Evolutionary conservation across 2,329 filamentous ascomycete species (phyloP).

Genomic region (Sphaerulina vaccinii): DNA sequence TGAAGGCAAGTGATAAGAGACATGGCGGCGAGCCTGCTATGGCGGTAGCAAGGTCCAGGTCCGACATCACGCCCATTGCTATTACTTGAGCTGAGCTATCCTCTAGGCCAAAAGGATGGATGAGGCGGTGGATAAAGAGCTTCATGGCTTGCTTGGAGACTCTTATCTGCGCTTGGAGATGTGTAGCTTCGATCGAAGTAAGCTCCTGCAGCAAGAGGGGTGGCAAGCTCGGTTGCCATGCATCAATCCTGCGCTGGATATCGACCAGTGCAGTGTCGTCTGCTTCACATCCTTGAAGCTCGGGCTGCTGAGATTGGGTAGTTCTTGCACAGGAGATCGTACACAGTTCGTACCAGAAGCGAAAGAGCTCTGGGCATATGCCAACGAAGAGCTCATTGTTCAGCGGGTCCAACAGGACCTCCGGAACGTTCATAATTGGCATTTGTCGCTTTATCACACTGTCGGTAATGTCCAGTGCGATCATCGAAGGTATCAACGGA

Average conservation of each 20-base stretch:
- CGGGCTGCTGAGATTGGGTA: not conserved
- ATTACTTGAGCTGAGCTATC: constrained; percentile 2
- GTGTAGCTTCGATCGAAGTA: not conserved
- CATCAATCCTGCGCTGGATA: not conserved
- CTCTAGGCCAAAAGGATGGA: constrained; percentile 5
- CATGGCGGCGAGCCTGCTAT: not conserved
- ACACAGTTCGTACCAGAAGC: not conserved
- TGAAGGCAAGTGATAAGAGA: constrained; percentile 2
- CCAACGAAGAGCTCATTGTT: not conserved
- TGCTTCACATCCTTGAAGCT: too few relatives aligned
- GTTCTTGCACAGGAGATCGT: not conserved
- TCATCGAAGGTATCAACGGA: constrained; percentile 4
- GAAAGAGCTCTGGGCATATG: not conserved
- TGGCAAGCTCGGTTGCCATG: not conserved
- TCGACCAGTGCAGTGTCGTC: not conserved
- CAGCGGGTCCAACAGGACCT: not conserved
- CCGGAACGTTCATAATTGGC: constrained; percentile 6
- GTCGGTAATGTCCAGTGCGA: constrained; percentile 9
- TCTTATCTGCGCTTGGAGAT: constrained; percentile 2
- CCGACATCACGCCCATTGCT: constrained; percentile 2
- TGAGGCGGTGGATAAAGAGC: constrained; percentile 10
- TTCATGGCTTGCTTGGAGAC: not conserved
- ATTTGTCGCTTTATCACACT: constrained; percentile 4
- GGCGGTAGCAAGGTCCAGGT: constrained; percentile 4
- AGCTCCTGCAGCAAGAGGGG: not conserved